phyloP scores from a whole-genome alignment of 2,329 filamentous ascomycete species.

The Stemphylium beticola region DNA sequence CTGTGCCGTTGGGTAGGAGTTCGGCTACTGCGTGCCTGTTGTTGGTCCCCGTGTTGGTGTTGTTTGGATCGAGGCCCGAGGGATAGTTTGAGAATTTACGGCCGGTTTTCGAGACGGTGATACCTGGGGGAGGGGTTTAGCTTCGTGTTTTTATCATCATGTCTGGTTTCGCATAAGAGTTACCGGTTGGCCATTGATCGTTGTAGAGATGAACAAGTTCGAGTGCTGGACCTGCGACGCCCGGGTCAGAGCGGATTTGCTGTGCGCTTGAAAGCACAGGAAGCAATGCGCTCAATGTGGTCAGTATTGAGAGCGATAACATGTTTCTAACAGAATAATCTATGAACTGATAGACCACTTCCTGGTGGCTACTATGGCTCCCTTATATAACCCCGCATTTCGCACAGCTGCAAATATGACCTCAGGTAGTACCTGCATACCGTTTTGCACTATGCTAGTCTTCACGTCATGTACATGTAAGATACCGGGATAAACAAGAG shows the following conservation, averaged over 20 bases:
- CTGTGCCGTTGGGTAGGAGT: conserved; percentile 52
- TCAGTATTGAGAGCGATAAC: conserved; percentile 11
- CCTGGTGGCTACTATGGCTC: not conserved
- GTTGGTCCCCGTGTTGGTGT: conserved; percentile 52
- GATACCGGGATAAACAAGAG: conserved; percentile 13
- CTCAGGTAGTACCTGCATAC: conserved; percentile 6
- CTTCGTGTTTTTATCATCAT: not conserved
- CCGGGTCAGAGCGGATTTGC: conserved; percentile 42
- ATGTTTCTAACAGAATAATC: not conserved
- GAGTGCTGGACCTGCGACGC: conserved; percentile 51
- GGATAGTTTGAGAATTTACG: conserved; percentile 62
- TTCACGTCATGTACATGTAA: conserved; percentile 35
- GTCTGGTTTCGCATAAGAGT: not conserved
- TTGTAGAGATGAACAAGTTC: conserved; percentile 60
- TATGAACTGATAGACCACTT: not conserved
- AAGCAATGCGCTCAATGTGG: conserved; percentile 15
- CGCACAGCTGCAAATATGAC: conserved; percentile 14
- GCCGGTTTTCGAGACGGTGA: conserved; percentile 58
- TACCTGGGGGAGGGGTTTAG: conserved; percentile 42
- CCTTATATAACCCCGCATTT: conserved; percentile 8
- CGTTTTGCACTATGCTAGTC: conserved; percentile 12
- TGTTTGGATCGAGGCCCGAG: conserved; percentile 55
- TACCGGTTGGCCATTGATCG: conserved; percentile 57
- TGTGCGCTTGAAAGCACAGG: conserved; percentile 22
- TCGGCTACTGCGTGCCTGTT: conserved; percentile 59